Conservation (phyloP, 1,284 basidiomycete species). For the Porogramme epimiltina region DNA sequence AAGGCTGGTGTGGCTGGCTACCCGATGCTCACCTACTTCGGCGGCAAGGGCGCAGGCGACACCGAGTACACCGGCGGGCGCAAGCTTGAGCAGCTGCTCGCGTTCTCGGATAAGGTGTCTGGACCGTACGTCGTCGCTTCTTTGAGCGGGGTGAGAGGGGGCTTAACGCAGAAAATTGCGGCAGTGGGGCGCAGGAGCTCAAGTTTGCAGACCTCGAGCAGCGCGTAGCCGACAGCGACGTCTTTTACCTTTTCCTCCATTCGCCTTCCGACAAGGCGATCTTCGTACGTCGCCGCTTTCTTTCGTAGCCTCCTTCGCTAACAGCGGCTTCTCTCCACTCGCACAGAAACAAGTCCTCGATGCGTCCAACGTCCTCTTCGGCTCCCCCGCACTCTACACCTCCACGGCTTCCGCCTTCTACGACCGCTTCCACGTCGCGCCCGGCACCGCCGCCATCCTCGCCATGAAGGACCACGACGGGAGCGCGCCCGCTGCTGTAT, state of each 20-base stretch:
- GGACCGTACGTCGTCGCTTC: slow-evolving; percentile 26
- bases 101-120: slow-evolving; percentile 68
- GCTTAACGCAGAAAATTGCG: slow-evolving; percentile 7
- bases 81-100: slow-evolving; percentile 66
- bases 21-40: slow-evolving; percentile 78
- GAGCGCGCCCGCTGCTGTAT: slow-evolving; percentile 35
- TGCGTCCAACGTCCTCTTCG: slow-evolving; percentile 62
- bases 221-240: slow-evolving; percentile 55
- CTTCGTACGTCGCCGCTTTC: slow-evolving; percentile 39
- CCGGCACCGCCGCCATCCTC: slow-evolving; percentile 57
- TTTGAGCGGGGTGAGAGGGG: neutral
- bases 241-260: slow-evolving; percentile 78
- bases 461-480: slow-evolving; percentile 74
- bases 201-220: slow-evolving; percentile 56
- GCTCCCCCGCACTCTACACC: slow-evolving; percentile 68
- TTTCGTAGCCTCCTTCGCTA: neutral
- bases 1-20: slow-evolving; percentile 72
- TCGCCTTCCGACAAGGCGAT: slow-evolving; percentile 42
- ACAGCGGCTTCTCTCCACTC: neutral
- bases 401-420: slow-evolving; percentile 51
- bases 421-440: slow-evolving; percentile 52
- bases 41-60: slow-evolving; percentile 40
- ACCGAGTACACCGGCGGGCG: slow-evolving; percentile 75
- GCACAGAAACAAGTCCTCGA: slow-evolving; percentile 46
- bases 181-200: slow-evolving; percentile 44